phyloP scores from a whole-genome alignment of 73 alveolate species.

The Tetrahymena malaccensis region DNA sequence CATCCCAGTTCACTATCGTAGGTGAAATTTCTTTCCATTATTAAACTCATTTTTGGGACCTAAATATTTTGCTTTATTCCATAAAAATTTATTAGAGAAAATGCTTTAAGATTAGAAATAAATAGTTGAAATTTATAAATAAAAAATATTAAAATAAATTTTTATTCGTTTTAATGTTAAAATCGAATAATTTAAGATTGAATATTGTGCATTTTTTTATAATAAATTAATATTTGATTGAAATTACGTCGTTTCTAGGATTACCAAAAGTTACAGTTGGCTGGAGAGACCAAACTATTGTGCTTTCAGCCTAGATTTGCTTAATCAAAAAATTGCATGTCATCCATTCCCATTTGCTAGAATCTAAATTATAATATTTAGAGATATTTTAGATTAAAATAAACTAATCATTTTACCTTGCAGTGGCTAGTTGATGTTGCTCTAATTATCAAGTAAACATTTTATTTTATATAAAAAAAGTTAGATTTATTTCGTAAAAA shows the following conservation, averaged over 20 bases:
- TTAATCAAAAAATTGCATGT: background rate
- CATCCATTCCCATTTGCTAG: background rate
- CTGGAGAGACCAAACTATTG: background rate
- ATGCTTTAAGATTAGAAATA: too few species aligned
- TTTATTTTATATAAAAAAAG: background rate
- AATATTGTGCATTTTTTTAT: too few species aligned
- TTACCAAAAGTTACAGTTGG: background rate
- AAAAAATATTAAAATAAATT: too few species aligned
- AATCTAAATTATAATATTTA: background rate
- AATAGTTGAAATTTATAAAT: too few species aligned
- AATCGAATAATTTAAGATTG: too few species aligned
- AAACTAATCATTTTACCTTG: background rate
- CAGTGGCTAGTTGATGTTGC: background rate
- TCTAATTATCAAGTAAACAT: background rate
- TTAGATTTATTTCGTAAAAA: too few species aligned
- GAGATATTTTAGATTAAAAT: too few species aligned
- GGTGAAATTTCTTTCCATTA: background rate
- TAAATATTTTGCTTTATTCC: background rate
- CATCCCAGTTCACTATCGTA: conserved; percentile 29
- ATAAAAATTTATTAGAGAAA: background rate
- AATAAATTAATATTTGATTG: background rate
- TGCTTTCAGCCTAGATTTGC: background rate
- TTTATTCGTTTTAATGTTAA: too few species aligned
- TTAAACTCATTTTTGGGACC: background rate
- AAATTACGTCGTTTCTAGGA: background rate